These are phyloP conservation scores for Aspergillus alliaceus DNA, from an alignment of 2,329 filamentous ascomycete species.

Conservation along the genomic window DNA sequence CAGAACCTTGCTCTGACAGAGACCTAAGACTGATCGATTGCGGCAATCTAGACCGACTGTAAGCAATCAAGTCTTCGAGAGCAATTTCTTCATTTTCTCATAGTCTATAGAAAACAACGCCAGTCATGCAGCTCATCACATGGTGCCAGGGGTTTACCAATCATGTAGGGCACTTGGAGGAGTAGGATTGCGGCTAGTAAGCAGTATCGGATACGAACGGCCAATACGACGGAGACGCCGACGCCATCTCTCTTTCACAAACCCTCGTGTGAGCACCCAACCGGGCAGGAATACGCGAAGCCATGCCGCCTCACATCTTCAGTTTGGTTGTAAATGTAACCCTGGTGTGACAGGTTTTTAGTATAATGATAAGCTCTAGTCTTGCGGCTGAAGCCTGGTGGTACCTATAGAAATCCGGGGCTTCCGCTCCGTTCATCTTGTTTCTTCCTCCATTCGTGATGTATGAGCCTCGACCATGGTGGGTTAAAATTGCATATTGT, in stretches of 20 bases:
- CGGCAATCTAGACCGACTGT: background rate
- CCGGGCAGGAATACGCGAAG: background rate
- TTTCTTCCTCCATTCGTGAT: background rate
- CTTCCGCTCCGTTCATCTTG: background rate
- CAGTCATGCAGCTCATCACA: background rate
- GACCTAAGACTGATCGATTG: background rate
- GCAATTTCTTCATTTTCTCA: background rate
- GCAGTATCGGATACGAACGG: background rate
- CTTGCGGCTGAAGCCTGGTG: conserved; percentile 3
- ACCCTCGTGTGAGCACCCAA: background rate
- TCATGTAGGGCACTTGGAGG: background rate
- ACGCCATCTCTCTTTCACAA: background rate
- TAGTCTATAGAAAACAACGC: background rate
- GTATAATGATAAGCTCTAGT: background rate
- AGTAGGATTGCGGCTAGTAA: background rate
- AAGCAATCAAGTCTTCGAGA: background rate
- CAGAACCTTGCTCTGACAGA: background rate
- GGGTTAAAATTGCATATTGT: background rate
- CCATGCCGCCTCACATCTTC: background rate
- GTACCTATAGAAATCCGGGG: background rate
- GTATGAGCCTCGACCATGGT: conserved; percentile 6
- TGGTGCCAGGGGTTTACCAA: background rate
- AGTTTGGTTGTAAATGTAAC: background rate
- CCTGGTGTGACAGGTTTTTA: background rate
- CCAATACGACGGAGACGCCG: background rate